A percentile compares a stretch with the other conserved stretches of the same genome.
phyloP scores from a whole-genome alignment of 2,329 filamentous ascomycete genomes.

The Cercospora janseana region DNA sequence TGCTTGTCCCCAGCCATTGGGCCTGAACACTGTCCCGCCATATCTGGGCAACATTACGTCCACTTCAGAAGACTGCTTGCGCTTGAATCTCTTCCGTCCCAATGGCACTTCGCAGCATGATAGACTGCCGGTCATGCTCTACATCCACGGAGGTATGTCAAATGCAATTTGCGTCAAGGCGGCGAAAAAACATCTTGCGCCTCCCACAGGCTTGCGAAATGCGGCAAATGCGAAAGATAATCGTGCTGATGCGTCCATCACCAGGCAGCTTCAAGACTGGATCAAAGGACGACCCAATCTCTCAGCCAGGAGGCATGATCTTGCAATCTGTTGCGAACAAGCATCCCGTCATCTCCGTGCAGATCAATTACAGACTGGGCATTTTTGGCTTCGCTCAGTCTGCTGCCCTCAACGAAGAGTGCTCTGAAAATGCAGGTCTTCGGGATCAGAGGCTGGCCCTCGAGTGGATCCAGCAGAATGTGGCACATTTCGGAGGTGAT shows the following conservation, averaged over 20 bases:
- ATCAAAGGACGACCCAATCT: constrained; percentile 36
- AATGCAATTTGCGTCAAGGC: too few relatives aligned
- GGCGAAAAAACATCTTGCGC: too few relatives aligned
- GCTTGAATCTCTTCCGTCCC: constrained; percentile 31
- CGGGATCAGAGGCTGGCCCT: constrained; percentile 60
- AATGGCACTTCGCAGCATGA: constrained; percentile 27
- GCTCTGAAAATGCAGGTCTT: constrained; percentile 44
- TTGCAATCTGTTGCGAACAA: constrained; percentile 48
- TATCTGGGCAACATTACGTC: constrained; percentile 19
- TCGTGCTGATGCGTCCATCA: neutral
- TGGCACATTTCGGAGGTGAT: constrained; percentile 60
- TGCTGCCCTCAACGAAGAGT: constrained; percentile 35
- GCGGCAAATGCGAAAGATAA: neutral
- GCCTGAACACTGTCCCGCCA: constrained; percentile 5
- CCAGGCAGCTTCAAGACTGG: constrained; percentile 24
- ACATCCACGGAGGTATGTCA: constrained; percentile 29
- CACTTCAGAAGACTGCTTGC: constrained; percentile 34
- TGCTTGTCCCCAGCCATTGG: constrained; percentile 34
- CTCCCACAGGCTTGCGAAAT: too few relatives aligned
- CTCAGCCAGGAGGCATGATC: constrained; percentile 48
- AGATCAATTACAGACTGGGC: constrained; percentile 37
- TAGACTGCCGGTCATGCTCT: constrained; percentile 42
- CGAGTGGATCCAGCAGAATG: constrained; percentile 60
- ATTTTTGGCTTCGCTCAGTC: constrained; percentile 43
- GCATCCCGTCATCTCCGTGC: constrained; percentile 38